Base-by-base conservation (phyloP, 768 basidiomycete genomes). In the Mycena venus region DNA sequence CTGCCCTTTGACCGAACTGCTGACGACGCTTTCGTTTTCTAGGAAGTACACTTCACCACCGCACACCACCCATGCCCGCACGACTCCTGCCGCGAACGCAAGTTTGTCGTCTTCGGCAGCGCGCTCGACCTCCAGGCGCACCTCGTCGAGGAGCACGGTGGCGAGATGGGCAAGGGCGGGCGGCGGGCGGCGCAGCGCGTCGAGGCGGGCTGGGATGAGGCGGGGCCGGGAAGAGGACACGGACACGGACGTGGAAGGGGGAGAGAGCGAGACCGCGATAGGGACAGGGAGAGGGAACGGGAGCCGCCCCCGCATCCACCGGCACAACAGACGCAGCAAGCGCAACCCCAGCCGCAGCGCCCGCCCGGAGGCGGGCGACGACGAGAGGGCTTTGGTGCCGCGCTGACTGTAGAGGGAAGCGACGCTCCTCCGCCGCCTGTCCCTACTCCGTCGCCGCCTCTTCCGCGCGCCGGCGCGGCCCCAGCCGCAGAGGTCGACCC, bases 101-200 rank as follows among this genome's bases (percentile, higher is more conserved):
- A 98, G 84, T 99, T 99, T 75, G 95, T 99, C 73, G 98, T 99
- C 15, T 99, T 99, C 82, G 91, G 91, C 47, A 93, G 93, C 4
- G 88, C 91, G 17, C 85, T 99, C 14, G 98, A 99, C 80, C 91
- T 99, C 42, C 92, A 96, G 82, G 98, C 93, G 0, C 98, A 99
- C 81, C 93, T 94, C 84, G 93, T 99, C 12, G 92, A 95, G 65
- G 93, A 91, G 64, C 96, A 97, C 73, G 94, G 92, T 11, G 90
- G 87, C 0, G 91, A 91, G 36, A 92, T 95, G 92, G 91, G 88
- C 19, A 83, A 94, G 3, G 87, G 91, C 19, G 94, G 94, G 77
- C 91, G 89, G 76, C 91, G 88, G 70, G 93, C 93, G 25, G 92
- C 91, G 0, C 85, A 92, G 31, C 88, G 94, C 21, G 85, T 97